Evolutionary conservation across 148 eudicot genomes (phyloP).

Genomic region (Heliosperma pusillum): DNA sequence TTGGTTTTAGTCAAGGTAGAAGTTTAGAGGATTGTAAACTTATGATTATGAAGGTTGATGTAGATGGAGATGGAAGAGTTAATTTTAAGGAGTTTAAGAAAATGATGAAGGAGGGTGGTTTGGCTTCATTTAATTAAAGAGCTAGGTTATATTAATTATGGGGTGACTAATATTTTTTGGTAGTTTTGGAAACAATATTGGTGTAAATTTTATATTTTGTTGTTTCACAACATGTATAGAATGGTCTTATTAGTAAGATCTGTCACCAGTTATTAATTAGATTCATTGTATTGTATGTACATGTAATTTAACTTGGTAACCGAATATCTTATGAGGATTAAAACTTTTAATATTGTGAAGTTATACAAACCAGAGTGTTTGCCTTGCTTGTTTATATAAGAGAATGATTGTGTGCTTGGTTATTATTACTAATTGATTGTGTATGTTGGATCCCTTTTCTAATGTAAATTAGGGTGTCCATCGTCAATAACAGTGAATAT

Average conservation of each 20-base stretch:
- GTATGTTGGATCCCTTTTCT: too few relatives aligned
- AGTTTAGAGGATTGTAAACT: conserved; percentile 59
- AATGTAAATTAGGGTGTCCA: too few relatives aligned
- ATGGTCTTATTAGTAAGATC: not conserved
- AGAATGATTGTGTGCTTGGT: too few relatives aligned
- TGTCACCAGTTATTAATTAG: not conserved
- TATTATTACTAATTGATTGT: too few relatives aligned
- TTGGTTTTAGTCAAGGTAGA: conserved; percentile 58
- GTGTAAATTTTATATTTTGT: not conserved
- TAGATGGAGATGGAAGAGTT: conserved; percentile 79
- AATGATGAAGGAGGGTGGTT: conserved; percentile 78
- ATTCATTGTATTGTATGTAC: not conserved
- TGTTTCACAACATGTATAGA: not conserved
- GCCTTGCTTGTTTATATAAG: too few relatives aligned
- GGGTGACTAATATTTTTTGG: not conserved
- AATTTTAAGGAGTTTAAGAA: conserved; percentile 63
- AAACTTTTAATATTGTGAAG: too few relatives aligned
- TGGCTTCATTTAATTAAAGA: conserved; percentile 34
- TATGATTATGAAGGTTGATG: conserved; percentile 76
- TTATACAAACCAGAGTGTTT: too few relatives aligned
- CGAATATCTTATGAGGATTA: too few relatives aligned
- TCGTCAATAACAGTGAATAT: too few relatives aligned
- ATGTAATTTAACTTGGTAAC: not conserved
- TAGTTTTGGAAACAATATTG: not conserved
- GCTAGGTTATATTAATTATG: not conserved